Base-by-base conservation (phyloP, 805 yeast genomes). In the Ogataea degrootiae region DNA sequence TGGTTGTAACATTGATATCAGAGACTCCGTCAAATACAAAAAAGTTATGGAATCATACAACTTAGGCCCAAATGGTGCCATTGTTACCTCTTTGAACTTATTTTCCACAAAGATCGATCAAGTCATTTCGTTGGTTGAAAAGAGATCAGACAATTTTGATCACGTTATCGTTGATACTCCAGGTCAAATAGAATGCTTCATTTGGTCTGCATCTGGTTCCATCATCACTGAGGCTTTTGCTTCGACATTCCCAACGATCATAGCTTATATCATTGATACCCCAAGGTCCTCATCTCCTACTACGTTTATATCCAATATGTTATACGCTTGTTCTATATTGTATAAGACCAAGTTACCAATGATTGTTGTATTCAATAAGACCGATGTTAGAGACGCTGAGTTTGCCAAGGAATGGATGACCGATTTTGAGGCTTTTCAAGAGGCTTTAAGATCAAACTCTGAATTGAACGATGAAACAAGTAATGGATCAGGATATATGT, bases 191-290 rank as follows among this genome's bases (percentile, higher is more conserved):
- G 99, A 94, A 68, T 91, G 97, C 70, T 94, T 94, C 65, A 90
- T 94, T 39, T 94, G 99, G 99, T 84, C 95, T 41, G 99, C 99
- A 0, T 87, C 96, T 21, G 99, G 99, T 12, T 79, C 97, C 21
- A 94, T 94, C 52, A 86, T 94, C 49, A 92, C 98, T 0, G 99
- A 94, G 63, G 90, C 97, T 0, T 87, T 94, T 70, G 99, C 98
- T 1, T 85, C 96, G 0, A 82, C 95, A 4, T 88, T 89, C 65
- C 99, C 99, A 16, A 94, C 99, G 0, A 88, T 94, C 26, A 80
- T 94, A 53, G 98, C 98, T 0, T 94, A 94, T 65, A 84, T 94
- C 52, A 94, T 94, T 26, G 99, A 94, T 63, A 94, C 99, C 1
- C 99, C 99, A 43, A 77, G 99, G 64, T 86, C 91, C 51, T 73